Percentiles rank a stretch among this genome's conserved stretches.
phyloP scores from a whole-genome alignment of 345 rosid species.

The Sapria himalayana region DNA sequence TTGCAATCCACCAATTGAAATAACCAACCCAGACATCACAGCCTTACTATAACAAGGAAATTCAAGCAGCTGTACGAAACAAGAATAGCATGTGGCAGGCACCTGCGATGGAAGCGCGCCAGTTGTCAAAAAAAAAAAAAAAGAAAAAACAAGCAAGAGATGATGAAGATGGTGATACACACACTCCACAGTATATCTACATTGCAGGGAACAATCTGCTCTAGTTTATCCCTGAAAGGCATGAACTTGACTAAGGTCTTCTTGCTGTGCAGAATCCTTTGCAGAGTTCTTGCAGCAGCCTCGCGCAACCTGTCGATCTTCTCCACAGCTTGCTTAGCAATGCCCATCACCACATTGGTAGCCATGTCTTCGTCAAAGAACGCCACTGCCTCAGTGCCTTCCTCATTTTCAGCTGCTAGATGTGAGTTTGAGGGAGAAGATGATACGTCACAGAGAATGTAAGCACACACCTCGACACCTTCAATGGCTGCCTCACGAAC shows the following conservation, averaged over 20 bases:
- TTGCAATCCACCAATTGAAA: conserved; percentile 84
- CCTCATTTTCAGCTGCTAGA: conserved; percentile 12
- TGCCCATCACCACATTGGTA: conserved; percentile 31
- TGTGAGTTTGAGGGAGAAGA: too few species aligned
- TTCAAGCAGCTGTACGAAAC: conserved; percentile 44
- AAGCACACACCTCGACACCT: conserved; percentile 71
- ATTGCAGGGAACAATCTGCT: conserved; percentile 40
- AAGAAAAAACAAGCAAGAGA: conserved; percentile 5
- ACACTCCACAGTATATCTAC: conserved; percentile 53
- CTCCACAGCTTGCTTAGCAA: conserved; percentile 78
- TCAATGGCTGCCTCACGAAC: conserved; percentile 92
- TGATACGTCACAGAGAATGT: conserved; percentile 57
- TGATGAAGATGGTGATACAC: conserved; percentile 14
- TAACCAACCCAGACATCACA: conserved; percentile 64
- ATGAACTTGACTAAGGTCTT: conserved; percentile 34
- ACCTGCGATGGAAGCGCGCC: conserved; percentile 41
- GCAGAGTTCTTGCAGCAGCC: conserved; percentile 62
- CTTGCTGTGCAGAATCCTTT: conserved; percentile 43
- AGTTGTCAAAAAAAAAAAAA: conserved; percentile 6
- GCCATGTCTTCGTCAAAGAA: conserved; percentile 50
- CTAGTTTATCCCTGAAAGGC: conserved; percentile 47
- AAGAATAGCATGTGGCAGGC: conserved; percentile 65
- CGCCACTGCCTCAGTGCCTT: conserved; percentile 8
- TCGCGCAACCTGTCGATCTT: conserved; percentile 93
- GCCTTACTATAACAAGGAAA: conserved; percentile 44